Evolutionary conservation across 2,329 filamentous ascomycete species (phyloP).

Genomic region (Pseudogymnoascus verrucosus): DNA sequence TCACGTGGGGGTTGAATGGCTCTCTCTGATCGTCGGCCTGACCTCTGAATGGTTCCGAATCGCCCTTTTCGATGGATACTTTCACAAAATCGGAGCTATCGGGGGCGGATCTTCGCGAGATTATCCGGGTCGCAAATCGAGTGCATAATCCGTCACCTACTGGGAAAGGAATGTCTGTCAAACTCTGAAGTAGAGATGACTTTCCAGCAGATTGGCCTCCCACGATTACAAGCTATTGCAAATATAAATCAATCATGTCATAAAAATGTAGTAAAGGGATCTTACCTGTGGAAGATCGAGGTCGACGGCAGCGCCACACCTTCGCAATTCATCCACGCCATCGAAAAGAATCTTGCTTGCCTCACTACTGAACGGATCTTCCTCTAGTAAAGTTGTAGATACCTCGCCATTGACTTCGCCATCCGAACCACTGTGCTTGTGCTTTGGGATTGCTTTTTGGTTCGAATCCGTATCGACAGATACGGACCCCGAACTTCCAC

Average conservation of each 20-base stretch:
- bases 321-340: slow-evolving; percentile 31
- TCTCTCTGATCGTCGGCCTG: slow-evolving; percentile 20
- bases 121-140: slow-evolving; percentile 32
- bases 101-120: slow-evolving; percentile 27
- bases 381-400: background rate
- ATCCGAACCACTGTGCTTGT: background rate
- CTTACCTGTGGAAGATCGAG: slow-evolving; percentile 31
- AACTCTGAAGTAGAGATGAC: slow-evolving; percentile 31
- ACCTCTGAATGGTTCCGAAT: slow-evolving; percentile 13
- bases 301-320: slow-evolving; percentile 24
- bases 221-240: slow-evolving; percentile 29
- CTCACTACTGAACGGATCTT: slow-evolving; percentile 30
- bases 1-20: slow-evolving; percentile 12
- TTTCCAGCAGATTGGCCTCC: slow-evolving; percentile 33
- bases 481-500: background rate
- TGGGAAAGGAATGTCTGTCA: slow-evolving; percentile 33
- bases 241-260: background rate
- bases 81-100: slow-evolving; percentile 24
- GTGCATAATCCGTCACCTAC: slow-evolving; percentile 29
- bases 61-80: slow-evolving; percentile 25
- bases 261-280: slow-evolving; percentile 5
- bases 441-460: background rate
- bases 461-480: background rate
- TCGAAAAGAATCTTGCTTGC: slow-evolving; percentile 30
- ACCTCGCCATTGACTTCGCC: background rate